Conservation (phyloP, 2,329 filamentous ascomycete genomes). For the Colletotrichum incanum region DNA sequence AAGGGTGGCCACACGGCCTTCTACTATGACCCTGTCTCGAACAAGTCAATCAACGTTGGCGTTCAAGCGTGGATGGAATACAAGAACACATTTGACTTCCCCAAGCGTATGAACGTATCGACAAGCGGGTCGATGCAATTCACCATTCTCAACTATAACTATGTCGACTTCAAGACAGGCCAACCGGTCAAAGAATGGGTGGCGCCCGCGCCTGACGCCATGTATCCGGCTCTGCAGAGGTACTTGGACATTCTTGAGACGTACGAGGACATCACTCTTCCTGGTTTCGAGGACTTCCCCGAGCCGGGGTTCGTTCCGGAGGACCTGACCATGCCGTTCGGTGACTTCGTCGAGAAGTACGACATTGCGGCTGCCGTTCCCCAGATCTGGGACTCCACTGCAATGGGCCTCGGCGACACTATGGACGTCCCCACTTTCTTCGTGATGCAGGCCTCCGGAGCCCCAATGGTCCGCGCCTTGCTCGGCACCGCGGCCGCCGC, state of each 20-base stretch:
- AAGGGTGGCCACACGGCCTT: constrained; percentile 54
- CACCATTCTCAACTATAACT: constrained; percentile 43
- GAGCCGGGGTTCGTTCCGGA: constrained; percentile 58
- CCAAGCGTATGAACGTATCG: constrained; percentile 51
- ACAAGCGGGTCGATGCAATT: constrained; percentile 50
- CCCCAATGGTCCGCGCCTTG: constrained; percentile 46
- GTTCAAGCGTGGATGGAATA: constrained; percentile 50
- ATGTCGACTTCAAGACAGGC: constrained; percentile 57
- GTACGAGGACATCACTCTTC: constrained; percentile 53
- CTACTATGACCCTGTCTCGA: constrained; percentile 49
- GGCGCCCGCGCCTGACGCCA: constrained; percentile 45
- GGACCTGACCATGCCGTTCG: constrained; percentile 63
- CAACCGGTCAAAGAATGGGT: constrained; percentile 47
- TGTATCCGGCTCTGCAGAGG: constrained; percentile 47
- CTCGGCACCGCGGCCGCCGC: constrained; percentile 43
- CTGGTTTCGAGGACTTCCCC: constrained; percentile 58
- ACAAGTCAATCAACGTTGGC: constrained; percentile 45
- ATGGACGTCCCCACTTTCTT: constrained; percentile 44
- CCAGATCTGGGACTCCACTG: constrained; percentile 44
- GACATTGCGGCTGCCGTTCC: constrained; percentile 58
- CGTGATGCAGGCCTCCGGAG: constrained; percentile 40
- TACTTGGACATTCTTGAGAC: constrained; percentile 50
- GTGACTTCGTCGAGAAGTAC: constrained; percentile 65
- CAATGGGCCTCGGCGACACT: constrained; percentile 44
- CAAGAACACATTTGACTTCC: constrained; percentile 52